Evolutionary conservation across 2,329 filamentous ascomycete species (phyloP).

Genomic region (Aspergillus proliferans): DNA sequence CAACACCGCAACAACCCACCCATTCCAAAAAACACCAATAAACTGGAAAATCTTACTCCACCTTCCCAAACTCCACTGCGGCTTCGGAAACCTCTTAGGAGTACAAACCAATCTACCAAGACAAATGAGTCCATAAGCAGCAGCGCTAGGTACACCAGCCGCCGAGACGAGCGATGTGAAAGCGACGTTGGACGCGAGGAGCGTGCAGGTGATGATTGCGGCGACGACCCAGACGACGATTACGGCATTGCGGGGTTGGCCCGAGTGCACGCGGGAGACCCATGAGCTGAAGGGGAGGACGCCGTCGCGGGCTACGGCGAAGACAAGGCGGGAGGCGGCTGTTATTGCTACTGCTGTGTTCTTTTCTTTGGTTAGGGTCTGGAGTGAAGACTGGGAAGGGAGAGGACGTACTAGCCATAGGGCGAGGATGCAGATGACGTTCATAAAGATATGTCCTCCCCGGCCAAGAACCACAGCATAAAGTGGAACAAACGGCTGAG

Average conservation of each 20-base stretch:
- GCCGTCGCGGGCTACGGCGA: slow-evolving; percentile 57
- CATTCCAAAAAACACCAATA: slow-evolving; percentile 46
- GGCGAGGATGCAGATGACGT: slow-evolving; percentile 49
- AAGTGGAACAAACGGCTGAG: slow-evolving; percentile 54
- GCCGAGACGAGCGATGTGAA: slow-evolving; percentile 52
- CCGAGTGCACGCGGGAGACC: slow-evolving; percentile 50
- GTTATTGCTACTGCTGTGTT: slow-evolving; percentile 57
- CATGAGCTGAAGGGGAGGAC: slow-evolving; percentile 55
- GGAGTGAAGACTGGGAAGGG: not conserved
- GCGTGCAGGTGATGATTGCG: slow-evolving; percentile 53
- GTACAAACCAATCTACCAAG: slow-evolving; percentile 45
- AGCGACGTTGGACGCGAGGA: slow-evolving; percentile 50
- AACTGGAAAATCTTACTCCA: slow-evolving; percentile 44
- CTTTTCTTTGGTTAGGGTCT: slow-evolving; percentile 14
- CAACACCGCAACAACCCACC: slow-evolving; percentile 45
- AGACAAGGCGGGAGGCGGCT: slow-evolving; percentile 56
- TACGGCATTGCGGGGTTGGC: slow-evolving; percentile 56
- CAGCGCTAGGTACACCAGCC: slow-evolving; percentile 47
- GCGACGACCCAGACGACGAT: slow-evolving; percentile 53
- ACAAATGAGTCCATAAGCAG: slow-evolving; percentile 49
- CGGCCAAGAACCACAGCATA: slow-evolving; percentile 53
- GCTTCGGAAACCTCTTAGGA: slow-evolving; percentile 43
- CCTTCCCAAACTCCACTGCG: slow-evolving; percentile 42
- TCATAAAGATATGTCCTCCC: slow-evolving; percentile 57
- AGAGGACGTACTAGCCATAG: slow-evolving; percentile 45